phyloP scores from a whole-genome alignment of 192 early-diverging fungal species.

The Dissophora ornata region DNA sequence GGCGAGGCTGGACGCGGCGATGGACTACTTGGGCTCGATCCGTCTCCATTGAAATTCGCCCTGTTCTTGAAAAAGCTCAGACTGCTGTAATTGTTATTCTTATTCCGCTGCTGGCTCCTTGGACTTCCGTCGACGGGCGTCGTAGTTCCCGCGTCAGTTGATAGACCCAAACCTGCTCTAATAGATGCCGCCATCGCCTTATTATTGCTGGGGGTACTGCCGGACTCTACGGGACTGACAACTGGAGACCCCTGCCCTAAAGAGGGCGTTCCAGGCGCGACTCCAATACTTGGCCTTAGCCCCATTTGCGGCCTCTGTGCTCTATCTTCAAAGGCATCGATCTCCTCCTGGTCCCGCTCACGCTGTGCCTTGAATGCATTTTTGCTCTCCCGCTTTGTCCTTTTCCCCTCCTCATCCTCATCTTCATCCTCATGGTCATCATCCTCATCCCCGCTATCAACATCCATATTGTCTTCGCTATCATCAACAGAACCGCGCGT shows the following conservation, averaged over 20 bases:
- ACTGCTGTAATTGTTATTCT: conserved; percentile 4
- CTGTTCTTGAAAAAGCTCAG: conserved; percentile 42
- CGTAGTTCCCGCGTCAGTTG: conserved; percentile 10
- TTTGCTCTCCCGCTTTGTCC: conserved; percentile 9
- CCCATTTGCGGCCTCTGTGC: conserved; percentile 8
- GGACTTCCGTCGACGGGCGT: not conserved
- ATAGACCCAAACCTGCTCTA: conserved; percentile 29
- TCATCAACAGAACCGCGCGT: too few species aligned
- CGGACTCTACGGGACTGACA: conserved; percentile 1
- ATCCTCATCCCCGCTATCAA: conserved; percentile 32
- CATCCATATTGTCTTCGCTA: too few species aligned
- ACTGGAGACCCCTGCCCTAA: not conserved
- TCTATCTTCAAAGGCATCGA: conserved; percentile 26
- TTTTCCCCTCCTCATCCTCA: conserved; percentile 56
- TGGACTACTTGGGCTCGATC: conserved; percentile 18
- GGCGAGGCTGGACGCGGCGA: conserved; percentile 19
- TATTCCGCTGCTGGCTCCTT: conserved; percentile 11
- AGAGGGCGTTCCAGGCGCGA: not conserved
- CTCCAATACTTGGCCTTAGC: conserved; percentile 18
- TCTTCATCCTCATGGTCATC: conserved; percentile 24
- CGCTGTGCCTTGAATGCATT: conserved; percentile 32
- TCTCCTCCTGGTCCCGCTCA: conserved; percentile 14
- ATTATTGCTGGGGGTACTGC: conserved; percentile 11
- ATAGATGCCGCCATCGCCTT: conserved; percentile 26
- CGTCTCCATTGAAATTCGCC: conserved; percentile 16